Base-by-base conservation (phyloP, 1,284 basidiomycete species). In the Porodaedalea pini region DNA sequence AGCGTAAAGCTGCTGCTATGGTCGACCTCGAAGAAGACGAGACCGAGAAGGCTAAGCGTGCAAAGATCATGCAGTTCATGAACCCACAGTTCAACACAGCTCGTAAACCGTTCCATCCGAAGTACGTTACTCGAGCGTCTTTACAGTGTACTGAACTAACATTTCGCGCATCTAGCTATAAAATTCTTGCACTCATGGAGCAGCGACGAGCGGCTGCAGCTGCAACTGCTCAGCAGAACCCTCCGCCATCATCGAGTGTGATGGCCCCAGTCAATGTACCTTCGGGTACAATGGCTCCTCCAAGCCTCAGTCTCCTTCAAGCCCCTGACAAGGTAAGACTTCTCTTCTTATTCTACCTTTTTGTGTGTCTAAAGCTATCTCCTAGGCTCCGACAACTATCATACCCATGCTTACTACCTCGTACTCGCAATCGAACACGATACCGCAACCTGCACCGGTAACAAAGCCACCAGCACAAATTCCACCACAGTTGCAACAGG, bases 11-110 rank as follows among this genome's bases (percentile, higher is more conserved):
- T 43, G 72, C 77, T 6, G 79, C 76, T 2, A 70, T 84, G 63
- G 83, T 85, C 27, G 73, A 73, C 50, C 78, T 80, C 8, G 88
- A 88, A 63, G 86, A 87, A 56, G 85, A 88, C 52, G 86, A 88
- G 63, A 76, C 78, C 3, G 84, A 88, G 62, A 86, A 82, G 67
- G 81, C 80, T 19, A 81, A 85, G 51, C 78, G 83, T 54, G 74
- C 78, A 27, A 89, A 89, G 75, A 81, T 92, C 54, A 78, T 87
- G 75, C 80, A 86, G 56, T 88, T 83, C 70, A 88, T 89, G 87
- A 81, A 82, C 59, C 86, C 86, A 4, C 78, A 80, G 61, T 69
- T 72, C 13, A 62, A 53, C n/a, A 54, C 55, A 27, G 27, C 61
- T 23, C 58, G 57, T 47, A 78, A 73, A 52, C 71, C 78, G 45